Conservation (phyloP, 345 rosid species). For the Alliaria petiolata region DNA sequence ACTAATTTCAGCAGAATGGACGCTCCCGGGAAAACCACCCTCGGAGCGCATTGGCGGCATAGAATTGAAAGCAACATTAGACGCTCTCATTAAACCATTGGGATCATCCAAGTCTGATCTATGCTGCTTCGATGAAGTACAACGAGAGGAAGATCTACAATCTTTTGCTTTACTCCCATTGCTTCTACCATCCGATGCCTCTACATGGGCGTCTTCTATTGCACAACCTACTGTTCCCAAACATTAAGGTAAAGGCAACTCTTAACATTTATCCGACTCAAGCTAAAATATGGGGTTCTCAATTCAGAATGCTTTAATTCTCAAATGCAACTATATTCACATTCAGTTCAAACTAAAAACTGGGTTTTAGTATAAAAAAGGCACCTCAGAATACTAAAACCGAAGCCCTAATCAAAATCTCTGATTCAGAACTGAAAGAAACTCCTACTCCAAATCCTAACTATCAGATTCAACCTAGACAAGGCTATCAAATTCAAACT, state of each 20-base stretch:
- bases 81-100: constrained; percentile 29
- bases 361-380: too few relatives aligned
- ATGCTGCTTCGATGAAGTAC: constrained; percentile 27
- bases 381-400: too few relatives aligned
- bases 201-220: constrained; percentile 39
- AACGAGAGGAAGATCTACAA: neutral
- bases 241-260: neutral
- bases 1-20: constrained; percentile 27
- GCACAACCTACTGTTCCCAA: constrained; percentile 28
- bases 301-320: neutral
- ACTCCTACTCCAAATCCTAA: neutral
- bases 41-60: constrained; percentile 61
- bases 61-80: constrained; percentile 46
- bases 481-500: neutral
- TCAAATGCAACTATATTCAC: neutral
- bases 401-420: neutral
- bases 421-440: neutral
- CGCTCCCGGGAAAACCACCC: neutral
- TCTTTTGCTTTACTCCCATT: constrained; percentile 36
- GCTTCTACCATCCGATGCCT: constrained; percentile 22
- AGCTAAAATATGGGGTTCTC: neutral
- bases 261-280: neutral
- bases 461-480: neutral
- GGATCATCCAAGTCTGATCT: constrained; percentile 23
- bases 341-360: too few relatives aligned